Percentiles rank a stretch among this genome's conserved stretches.
Evolutionary conservation across 169 alveolate species (phyloP).

Genomic region (Cryptosporidium sp.): DNA sequence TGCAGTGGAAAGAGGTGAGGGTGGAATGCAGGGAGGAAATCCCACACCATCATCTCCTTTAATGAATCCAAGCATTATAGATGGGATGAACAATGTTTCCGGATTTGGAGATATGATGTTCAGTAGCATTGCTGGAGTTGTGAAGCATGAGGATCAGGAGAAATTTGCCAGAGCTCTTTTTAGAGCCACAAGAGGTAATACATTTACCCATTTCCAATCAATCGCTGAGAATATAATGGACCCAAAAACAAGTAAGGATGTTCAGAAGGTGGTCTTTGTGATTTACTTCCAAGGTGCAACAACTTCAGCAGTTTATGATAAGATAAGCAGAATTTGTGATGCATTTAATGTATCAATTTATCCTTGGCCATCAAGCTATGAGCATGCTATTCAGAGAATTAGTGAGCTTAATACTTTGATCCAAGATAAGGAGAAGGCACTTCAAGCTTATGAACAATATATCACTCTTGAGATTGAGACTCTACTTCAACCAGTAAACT

Average conservation of each 20-base stretch:
- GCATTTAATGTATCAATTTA: conserved; percentile 90
- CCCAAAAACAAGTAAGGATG: conserved; percentile 77
- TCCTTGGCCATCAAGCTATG: conserved; percentile 87
- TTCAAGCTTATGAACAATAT: conserved; percentile 90
- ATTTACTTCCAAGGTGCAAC: conserved; percentile 92
- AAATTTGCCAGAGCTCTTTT: conserved; percentile 94
- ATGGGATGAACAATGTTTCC: conserved; percentile 21
- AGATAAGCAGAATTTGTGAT: conserved; percentile 91
- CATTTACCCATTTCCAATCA: conserved; percentile 91
- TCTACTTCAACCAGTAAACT: conserved; percentile 85
- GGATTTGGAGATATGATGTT: conserved; percentile 82
- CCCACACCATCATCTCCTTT: conserved; percentile 32
- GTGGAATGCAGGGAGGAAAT: conserved; percentile 44
- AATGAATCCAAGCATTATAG: conserved; percentile 25
- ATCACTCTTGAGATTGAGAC: conserved; percentile 88
- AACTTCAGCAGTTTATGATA: conserved; percentile 87
- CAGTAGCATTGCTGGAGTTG: conserved; percentile 92
- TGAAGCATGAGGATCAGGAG: conserved; percentile 89
- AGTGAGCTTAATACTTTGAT: conserved; percentile 84
- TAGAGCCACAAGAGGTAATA: conserved; percentile 97
- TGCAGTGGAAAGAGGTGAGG: conserved; percentile 71
- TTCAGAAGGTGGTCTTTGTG: conserved; percentile 91
- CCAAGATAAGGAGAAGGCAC: conserved; percentile 89
- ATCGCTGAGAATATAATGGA: conserved; percentile 84
- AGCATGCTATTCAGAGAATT: conserved; percentile 80